phyloP scores from a whole-genome alignment of 495 filamentous ascomycete genomes.

The Talaromyces wortmannii region DNA sequence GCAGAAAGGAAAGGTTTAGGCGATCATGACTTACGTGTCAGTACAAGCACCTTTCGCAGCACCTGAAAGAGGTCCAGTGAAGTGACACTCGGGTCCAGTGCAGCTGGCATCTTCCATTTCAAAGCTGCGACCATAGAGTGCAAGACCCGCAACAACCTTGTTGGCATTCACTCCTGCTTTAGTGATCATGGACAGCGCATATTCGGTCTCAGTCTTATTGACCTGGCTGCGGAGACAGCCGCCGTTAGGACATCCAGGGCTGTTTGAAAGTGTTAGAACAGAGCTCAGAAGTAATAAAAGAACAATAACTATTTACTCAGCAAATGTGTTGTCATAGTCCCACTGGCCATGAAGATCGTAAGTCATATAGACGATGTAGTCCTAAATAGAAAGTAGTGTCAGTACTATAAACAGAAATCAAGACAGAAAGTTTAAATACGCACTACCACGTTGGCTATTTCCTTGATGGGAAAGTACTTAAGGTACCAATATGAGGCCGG shows the following conservation, averaged over 20 bases:
- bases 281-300: no score
- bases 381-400: neutral
- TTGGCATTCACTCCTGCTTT: constrained; percentile 29
- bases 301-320: neutral
- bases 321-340: constrained; percentile 10
- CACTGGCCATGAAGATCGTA: constrained; percentile 25
- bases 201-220: constrained; percentile 32
- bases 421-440: no score
- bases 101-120: constrained; percentile 15
- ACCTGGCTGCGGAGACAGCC: constrained; percentile 16
- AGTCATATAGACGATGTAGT: constrained; percentile 29
- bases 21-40: constrained; percentile 1
- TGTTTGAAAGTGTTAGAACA: no score
- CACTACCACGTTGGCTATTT: constrained; percentile 9
- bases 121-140: constrained; percentile 34
- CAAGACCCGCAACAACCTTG: constrained; percentile 28
- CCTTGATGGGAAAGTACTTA: constrained; percentile 18
- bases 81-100: neutral
- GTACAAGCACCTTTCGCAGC: constrained; percentile 11
- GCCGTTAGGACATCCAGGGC: neutral
- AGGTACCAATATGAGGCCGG: constrained; percentile 30
- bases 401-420: no score
- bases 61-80: constrained; percentile 11
- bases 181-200: constrained; percentile 36
- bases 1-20: no score